phyloP scores from a whole-genome alignment of 2,329 filamentous ascomycete species.

The Amauroascus verrucosus region DNA sequence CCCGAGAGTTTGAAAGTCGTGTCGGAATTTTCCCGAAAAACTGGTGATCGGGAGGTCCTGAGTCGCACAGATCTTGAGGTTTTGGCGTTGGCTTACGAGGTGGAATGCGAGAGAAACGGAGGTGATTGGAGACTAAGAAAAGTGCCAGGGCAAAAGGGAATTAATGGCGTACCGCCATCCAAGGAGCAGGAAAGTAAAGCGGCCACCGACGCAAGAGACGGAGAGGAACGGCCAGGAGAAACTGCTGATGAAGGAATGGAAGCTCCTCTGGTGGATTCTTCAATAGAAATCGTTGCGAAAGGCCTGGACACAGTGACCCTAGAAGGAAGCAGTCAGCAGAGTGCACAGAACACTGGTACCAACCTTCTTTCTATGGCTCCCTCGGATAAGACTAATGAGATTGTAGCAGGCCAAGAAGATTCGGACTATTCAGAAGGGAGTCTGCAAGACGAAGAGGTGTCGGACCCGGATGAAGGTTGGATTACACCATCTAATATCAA shows the following conservation, averaged over 20 bases:
- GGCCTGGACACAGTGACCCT: constrained; percentile 23
- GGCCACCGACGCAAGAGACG: constrained; percentile 12
- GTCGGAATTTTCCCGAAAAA: constrained; percentile 74
- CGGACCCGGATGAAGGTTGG: constrained; percentile 61
- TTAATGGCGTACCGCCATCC: constrained; percentile 58
- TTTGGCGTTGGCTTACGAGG: constrained; percentile 79
- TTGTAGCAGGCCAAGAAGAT: constrained; percentile 8
- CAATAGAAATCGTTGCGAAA: constrained; percentile 25
- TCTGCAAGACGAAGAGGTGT: constrained; percentile 22
- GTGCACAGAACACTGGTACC: constrained; percentile 17
- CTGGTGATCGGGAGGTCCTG: constrained; percentile 78
- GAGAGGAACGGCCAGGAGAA: constrained; percentile 21
- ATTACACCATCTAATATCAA: constrained; percentile 90
- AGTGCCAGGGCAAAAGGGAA: constrained; percentile 63
- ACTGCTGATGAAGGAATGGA: constrained; percentile 17
- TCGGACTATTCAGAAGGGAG: constrained; percentile 7
- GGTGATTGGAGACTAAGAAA: constrained; percentile 77
- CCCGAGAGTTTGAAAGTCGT: constrained; percentile 71
- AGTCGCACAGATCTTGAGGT: constrained; percentile 84
- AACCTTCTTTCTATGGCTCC: constrained; percentile 4
- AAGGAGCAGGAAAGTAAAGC: constrained; percentile 19
- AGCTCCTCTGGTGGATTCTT: constrained; percentile 6
- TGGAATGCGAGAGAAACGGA: constrained; percentile 86
- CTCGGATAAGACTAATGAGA: not conserved
- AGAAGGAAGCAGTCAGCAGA: constrained; percentile 17